Evolutionary conservation across 495 filamentous ascomycete species (phyloP), one percentile per base, ranked within the genome.

Genomic region (Podospora comata): DNA sequence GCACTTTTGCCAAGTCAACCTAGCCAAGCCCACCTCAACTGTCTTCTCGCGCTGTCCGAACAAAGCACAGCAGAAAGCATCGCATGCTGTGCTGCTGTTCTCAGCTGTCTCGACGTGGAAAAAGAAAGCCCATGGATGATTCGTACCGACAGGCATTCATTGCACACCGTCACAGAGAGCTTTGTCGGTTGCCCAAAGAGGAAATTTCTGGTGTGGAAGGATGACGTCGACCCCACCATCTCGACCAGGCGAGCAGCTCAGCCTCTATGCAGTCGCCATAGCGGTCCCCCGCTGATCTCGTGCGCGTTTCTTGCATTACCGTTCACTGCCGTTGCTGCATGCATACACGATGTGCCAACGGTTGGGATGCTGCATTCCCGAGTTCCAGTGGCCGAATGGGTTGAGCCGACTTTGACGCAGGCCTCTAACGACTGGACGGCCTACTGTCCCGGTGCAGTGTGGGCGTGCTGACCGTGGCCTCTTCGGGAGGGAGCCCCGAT

Each of bases 221-320:
- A 58, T 58, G 55, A 58, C 55, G 55, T 58, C 55, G 55, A 58
- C 55, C 55, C 55, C 55, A 58, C 55, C 55, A 58, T 58, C 55
- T 58, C 55, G 23, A 19, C 55, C 55, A 19, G 23, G 23, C n/a
- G 19, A 58, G 55, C 55, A 58, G 11, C 55, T 58, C 55, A 58
- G 55, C 55, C 55, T 58, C 55, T 58, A 9, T 58, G 55, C 55
- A 58, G 55, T 58, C 55, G 55, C 55, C 55, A 58, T 58, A 26
- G n/a, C 23, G n/a, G 23, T 18, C 55, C 55, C 55, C 55, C 55
- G 55, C n/a, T 58, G 55, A 58, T 58, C 23, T 19, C 39, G n/a
- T 58, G 55, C 55, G 23, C 23, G n/a, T 58, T 58, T 58, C 55
- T 13, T 58, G 55, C 55, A 58, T 58, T 58, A 58, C 55, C 55